A percentile compares a stretch with the other conserved stretches of the same genome.
phyloP scores from a whole-genome alignment of 2,329 filamentous ascomycete genomes.

The Epichloe bromicola region DNA sequence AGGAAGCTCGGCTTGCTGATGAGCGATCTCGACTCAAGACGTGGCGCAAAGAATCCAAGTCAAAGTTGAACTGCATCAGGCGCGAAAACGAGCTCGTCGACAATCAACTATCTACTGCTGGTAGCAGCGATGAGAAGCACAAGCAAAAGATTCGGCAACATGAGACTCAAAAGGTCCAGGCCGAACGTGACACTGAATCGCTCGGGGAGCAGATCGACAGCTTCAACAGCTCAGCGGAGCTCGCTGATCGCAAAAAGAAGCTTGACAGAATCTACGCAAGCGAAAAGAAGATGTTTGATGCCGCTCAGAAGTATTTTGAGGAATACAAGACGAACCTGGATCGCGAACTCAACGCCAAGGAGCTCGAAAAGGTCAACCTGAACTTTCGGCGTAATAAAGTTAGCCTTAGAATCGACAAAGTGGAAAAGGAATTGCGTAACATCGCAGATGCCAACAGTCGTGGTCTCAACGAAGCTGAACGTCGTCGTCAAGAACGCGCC shows the following conservation, averaged over 20 bases:
- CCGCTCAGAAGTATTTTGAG: constrained; percentile 39
- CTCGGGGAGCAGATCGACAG: constrained; percentile 48
- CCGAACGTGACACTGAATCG: constrained; percentile 40
- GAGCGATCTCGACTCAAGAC: constrained; percentile 57
- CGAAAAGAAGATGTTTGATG: constrained; percentile 48
- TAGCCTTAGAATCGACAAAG: constrained; percentile 55
- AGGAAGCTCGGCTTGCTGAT: constrained; percentile 57
- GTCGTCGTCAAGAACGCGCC: constrained; percentile 37
- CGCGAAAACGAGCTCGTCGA: constrained; percentile 63
- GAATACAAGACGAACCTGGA: constrained; percentile 49
- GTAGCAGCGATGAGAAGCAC: constrained; percentile 63
- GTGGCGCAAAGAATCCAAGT: constrained; percentile 62
- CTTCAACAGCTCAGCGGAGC: constrained; percentile 50
- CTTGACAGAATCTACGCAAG: constrained; percentile 38
- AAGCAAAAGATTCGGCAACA: constrained; percentile 65
- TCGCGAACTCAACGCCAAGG: constrained; percentile 46
- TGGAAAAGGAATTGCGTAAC: constrained; percentile 58
- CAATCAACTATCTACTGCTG: constrained; percentile 52
- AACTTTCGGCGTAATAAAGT: constrained; percentile 63
- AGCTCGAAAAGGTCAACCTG: constrained; percentile 49
- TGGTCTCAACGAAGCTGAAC: constrained; percentile 50
- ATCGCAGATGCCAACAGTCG: constrained; percentile 56
- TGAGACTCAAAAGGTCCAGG: constrained; percentile 57
- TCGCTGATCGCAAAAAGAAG: constrained; percentile 42
- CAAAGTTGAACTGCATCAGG: constrained; percentile 50